Evolutionary conservation across 768 basidiomycete species (phyloP), one percentile per base, ranked within the genome.

Genomic region (Lactifluus subvellereus): DNA sequence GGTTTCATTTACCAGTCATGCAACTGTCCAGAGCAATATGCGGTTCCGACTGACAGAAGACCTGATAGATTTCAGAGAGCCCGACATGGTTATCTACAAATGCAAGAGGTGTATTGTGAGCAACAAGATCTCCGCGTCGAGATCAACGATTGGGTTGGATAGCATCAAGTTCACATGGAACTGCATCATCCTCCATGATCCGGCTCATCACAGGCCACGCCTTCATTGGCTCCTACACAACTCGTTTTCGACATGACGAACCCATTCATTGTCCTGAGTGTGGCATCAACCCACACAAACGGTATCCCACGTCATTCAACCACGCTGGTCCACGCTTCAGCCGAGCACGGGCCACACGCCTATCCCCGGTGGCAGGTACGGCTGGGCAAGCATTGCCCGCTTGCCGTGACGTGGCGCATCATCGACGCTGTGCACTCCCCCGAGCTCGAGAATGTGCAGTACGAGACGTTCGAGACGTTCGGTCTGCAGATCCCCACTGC

Each of bases 21-120:
- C 43, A 50, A 32, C 14, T 49, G 37, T 33, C 18, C 73, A 94
- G 92, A 89, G 97, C 79, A 98, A 98, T 82, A 98, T 99, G 97
- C 85, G 98, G 64, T 98, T 99, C 75, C 92, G 97, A 61, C 97
- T 96, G 47, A 96, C 95, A 60, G 91, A 95, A 69, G 94, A 99
- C 76, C 85, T 99, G 47, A 86, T 85, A 65, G 82, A 88, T 72
- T 99, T 97, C 73, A 97, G 96, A 72, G 92, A 96, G 71, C 97
- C 97, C 50, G 97, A 99, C 73, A 98, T 99, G 76, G 97, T 94
- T 79, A 98, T 99, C 76, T 98, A 98, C 85, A 98, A 98, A 98
- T 76, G 97, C 64, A 94, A 97, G 80, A 97, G 97, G 27, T 27
- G 27, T 27, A 27, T 27, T 76, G 98, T 98, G 97, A 96, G 93